phyloP scores from a whole-genome alignment of 2,329 filamentous ascomycete genomes.

The Hypoxylon rubiginosum region DNA sequence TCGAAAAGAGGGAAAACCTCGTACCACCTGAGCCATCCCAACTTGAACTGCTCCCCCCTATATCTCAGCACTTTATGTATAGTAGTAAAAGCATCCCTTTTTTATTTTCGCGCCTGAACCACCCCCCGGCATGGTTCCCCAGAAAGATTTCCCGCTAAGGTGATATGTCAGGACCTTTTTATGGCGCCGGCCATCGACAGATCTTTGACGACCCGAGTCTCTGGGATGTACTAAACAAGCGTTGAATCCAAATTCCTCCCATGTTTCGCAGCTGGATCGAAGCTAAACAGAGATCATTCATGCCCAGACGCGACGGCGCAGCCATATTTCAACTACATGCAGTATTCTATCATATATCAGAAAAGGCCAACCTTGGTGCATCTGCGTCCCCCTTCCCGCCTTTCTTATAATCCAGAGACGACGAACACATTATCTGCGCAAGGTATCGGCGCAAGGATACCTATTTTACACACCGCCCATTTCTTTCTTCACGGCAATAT shows the following conservation, averaged over 20 bases:
- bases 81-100: slow-evolving; percentile 24
- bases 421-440: background rate
- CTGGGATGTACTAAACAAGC: slow-evolving; percentile 54
- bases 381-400: background rate
- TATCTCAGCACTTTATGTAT: slow-evolving; percentile 34
- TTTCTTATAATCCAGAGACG: too few species aligned
- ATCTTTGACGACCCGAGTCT: slow-evolving; percentile 51
- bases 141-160: slow-evolving; percentile 55
- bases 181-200: slow-evolving; percentile 50
- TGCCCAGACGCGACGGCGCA: slow-evolving; percentile 41
- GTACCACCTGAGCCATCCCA: slow-evolving; percentile 34
- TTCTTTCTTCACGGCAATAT: slow-evolving; percentile 24
- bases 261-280: slow-evolving; percentile 45
- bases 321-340: slow-evolving; percentile 43
- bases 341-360: slow-evolving; percentile 19
- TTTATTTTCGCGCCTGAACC: background rate
- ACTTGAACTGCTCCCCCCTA: slow-evolving; percentile 26
- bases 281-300: slow-evolving; percentile 45
- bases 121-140: slow-evolving; percentile 49
- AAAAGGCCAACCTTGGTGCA: slow-evolving; percentile 6
- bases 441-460: too few species aligned
- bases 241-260: slow-evolving; percentile 50
- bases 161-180: slow-evolving; percentile 53
- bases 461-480: slow-evolving; percentile 42
- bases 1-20: slow-evolving; percentile 3